Base-by-base conservation (phyloP, 2,329 filamentous ascomycete species). In the Akanthomyces muscarius region DNA sequence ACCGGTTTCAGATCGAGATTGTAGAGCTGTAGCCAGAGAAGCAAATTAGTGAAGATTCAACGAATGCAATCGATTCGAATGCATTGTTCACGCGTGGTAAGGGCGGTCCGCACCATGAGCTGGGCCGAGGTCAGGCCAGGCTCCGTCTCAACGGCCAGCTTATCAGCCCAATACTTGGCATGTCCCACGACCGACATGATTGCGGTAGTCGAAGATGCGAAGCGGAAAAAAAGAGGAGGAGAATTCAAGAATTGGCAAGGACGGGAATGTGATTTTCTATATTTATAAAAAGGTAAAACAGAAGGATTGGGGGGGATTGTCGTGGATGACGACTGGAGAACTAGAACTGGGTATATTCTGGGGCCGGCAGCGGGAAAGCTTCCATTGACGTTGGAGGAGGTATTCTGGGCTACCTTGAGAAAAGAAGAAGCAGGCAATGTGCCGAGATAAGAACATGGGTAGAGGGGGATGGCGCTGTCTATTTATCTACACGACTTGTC, bases 1-100 rank as follows among this genome's bases (percentile, higher is more conserved):
- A 97, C 91, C 70, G 86, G 81, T 73, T 91, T 92, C 67, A 95
- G 81, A 76, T 95, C 91, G 73, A 91, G 78, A 74, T 97, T 97
- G 68, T 86, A 90, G 72, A 97, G 83, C 85, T 86, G 71, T 18
- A 33, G 36, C 16, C 59, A 3, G 52, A 21, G 58, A 30, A 56
- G 21, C 8, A 25, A 11, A 25, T 41, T 18, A 25, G 25, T 25
- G 18, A 38, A n/a, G 14, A 28, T 28, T 48, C 14, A 63, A 52
- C 48, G 45, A 53, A 38, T 62, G 38, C 25, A 45, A 5, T 63
- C 21, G 18, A 23, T 36, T 51, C 6, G 8, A 59, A 62, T 61
- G 63, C 18, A 36, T 28, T 44, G 38, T 47, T 28, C 41, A 45
- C 25, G 23, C 18, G 42, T 47, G 54, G 44, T 2, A 30, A 61